phyloP scores from a whole-genome alignment of 768 basidiomycete species.

The Leccinum subtestaceum region DNA sequence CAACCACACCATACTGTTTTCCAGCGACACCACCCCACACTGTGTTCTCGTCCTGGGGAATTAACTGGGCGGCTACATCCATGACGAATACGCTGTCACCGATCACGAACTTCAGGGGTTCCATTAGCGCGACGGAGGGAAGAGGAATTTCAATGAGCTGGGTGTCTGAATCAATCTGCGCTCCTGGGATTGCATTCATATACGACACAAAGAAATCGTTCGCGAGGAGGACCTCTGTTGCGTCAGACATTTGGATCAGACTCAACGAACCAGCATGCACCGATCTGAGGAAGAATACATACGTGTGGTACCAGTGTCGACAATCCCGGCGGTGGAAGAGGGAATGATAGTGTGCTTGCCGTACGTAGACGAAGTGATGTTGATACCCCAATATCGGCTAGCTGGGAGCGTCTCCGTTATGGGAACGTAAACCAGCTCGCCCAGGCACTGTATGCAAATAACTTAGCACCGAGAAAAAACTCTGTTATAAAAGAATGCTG shows the following conservation, averaged over 20 bases:
- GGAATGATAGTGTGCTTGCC: slow-evolving; percentile 15
- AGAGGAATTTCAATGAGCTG: slow-evolving; percentile 13
- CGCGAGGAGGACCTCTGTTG: slow-evolving; percentile 8
- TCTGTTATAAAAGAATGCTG: background rate
- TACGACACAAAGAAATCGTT: slow-evolving; percentile 5
- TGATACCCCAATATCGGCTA: no score
- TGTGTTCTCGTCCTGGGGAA: background rate
- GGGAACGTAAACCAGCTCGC: slow-evolving; percentile 10
- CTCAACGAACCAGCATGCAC: background rate
- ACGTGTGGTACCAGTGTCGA: background rate
- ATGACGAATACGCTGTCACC: background rate
- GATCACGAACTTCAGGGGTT: slow-evolving; percentile 10
- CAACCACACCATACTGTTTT: background rate
- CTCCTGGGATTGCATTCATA: slow-evolving; percentile 13
- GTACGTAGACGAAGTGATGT: slow-evolving; percentile 2
- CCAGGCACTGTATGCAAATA: slow-evolving; percentile 14
- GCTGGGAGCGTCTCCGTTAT: no score
- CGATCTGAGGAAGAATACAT: background rate
- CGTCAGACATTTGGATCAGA: background rate
- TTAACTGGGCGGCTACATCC: background rate
- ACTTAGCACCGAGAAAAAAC: background rate
- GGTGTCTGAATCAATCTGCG: background rate
- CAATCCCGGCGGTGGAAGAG: background rate
- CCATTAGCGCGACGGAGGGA: slow-evolving; percentile 8
- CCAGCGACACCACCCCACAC: background rate